Evolutionary conservation across 2,329 filamentous ascomycete genomes (phyloP).

Genomic region (Akanthomyces muscarius): DNA sequence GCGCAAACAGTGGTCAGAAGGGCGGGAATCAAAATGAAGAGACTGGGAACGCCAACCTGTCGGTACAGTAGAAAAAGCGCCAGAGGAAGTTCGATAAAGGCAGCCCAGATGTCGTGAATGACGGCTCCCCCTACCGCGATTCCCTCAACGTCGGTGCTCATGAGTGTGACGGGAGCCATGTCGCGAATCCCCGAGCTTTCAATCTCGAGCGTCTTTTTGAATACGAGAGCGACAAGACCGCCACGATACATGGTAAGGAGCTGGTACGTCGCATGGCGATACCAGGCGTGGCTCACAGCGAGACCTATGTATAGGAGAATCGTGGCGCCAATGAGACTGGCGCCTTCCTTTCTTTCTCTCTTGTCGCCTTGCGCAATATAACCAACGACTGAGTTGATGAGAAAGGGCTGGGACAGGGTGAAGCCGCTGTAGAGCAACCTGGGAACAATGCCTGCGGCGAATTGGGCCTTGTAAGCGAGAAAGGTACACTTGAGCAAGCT

Average conservation of each 20-base stretch:
- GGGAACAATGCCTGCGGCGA: conserved; percentile 32
- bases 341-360: conserved; percentile 25
- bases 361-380: conserved; percentile 28
- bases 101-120: conserved; percentile 38
- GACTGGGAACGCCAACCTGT: conserved; percentile 31
- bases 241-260: conserved; percentile 35
- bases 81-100: conserved; percentile 34
- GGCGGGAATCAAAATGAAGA: conserved; percentile 27
- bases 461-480: conserved; percentile 27
- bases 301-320: conserved; percentile 40
- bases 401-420: conserved; percentile 43
- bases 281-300: conserved; percentile 31
- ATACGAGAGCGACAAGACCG: conserved; percentile 43
- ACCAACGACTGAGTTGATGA: conserved; percentile 34
- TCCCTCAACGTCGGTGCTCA: conserved; percentile 42
- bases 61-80: conserved; percentile 34
- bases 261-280: conserved; percentile 34
- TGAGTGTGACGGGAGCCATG: conserved; percentile 39
- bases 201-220: conserved; percentile 40
- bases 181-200: conserved; percentile 28
- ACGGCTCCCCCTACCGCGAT: conserved; percentile 26
- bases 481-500: conserved; percentile 28
- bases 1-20: conserved; percentile 23
- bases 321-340: conserved; percentile 39
- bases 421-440: conserved; percentile 38